Percentiles rank a stretch among this genome's conserved stretches.
These are phyloP conservation scores for Penicillium odoratum DNA, from an alignment of 495 filamentous ascomycete species.

Conservation along the genomic window DNA sequence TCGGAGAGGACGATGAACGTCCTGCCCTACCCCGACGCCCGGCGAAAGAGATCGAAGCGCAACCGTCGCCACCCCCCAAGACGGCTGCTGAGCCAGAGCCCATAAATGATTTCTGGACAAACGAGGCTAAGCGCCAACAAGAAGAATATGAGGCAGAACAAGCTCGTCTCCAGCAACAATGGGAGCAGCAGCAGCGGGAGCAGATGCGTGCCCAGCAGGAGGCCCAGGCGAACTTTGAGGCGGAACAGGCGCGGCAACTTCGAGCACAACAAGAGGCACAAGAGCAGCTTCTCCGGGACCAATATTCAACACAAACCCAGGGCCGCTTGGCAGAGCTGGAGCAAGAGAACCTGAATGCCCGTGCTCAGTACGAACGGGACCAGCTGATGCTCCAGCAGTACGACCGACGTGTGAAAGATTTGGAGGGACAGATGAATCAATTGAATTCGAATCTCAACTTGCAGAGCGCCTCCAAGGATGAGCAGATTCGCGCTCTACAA, in stretches of 20 bases:
- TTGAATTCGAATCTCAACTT: constrained; percentile 80
- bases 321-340: constrained; percentile 92
- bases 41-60: constrained; percentile 56
- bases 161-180: constrained; percentile 77
- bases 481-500: constrained; percentile 87
- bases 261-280: constrained; percentile 93
- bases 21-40: constrained; percentile 84
- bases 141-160: constrained; percentile 94
- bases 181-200: constrained; percentile 70
- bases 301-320: constrained; percentile 87
- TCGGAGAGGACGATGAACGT: constrained; percentile 78
- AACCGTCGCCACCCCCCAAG: constrained; percentile 66
- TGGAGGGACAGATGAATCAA: constrained; percentile 83
- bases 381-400: constrained; percentile 97
- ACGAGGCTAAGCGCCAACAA: constrained; percentile 84
- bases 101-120: constrained; percentile 97
- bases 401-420: constrained; percentile 85
- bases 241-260: constrained; percentile 89
- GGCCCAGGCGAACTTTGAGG: constrained; percentile 89
- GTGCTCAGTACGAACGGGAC: constrained; percentile 94
- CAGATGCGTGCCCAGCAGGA: constrained; percentile 80
- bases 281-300: constrained; percentile 82
- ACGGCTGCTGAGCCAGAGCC: constrained; percentile 79
- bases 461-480: constrained; percentile 86
- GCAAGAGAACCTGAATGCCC: constrained; percentile 88